phyloP scores from a whole-genome alignment of 2,329 filamentous ascomycete species.

The Pseudodiploospora longispora region DNA sequence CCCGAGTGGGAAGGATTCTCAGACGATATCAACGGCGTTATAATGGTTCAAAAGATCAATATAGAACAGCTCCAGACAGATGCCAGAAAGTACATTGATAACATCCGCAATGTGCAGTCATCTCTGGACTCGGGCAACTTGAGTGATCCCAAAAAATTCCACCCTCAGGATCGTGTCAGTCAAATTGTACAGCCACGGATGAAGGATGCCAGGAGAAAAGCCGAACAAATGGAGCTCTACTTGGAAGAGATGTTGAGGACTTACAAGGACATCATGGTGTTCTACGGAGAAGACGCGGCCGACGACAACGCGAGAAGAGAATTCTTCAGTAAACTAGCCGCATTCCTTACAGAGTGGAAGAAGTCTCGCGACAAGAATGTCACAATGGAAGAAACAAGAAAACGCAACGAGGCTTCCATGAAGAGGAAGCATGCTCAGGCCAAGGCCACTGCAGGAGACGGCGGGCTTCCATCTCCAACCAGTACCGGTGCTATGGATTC shows the following conservation, averaged over 20 bases:
- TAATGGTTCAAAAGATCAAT: slow-evolving; percentile 80
- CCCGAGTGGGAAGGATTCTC: slow-evolving; percentile 88
- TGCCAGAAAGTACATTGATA: slow-evolving; percentile 87
- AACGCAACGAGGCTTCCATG: slow-evolving; percentile 83
- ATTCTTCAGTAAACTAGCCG: slow-evolving; percentile 89
- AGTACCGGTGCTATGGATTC: slow-evolving; percentile 93
- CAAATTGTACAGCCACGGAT: slow-evolving; percentile 87
- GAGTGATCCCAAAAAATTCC: slow-evolving; percentile 95
- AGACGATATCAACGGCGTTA: slow-evolving; percentile 73
- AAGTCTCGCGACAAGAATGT: slow-evolving; percentile 92
- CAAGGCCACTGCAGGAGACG: slow-evolving; percentile 42
- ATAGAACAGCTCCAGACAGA: slow-evolving; percentile 85
- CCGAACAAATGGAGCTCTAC: slow-evolving; percentile 90
- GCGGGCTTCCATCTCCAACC: slow-evolving; percentile 54
- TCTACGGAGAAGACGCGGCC: slow-evolving; percentile 87
- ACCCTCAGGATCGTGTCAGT: slow-evolving; percentile 89
- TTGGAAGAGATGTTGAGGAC: slow-evolving; percentile 85
- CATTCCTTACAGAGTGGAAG: slow-evolving; percentile 92
- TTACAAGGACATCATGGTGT: slow-evolving; percentile 92
- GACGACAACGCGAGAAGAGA: slow-evolving; percentile 92
- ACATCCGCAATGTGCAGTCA: slow-evolving; percentile 86
- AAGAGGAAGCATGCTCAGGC: slow-evolving; percentile 77
- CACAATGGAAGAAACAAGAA: slow-evolving; percentile 68
- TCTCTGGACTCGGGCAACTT: slow-evolving; percentile 90
- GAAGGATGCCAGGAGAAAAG: slow-evolving; percentile 94